Percentiles rank a stretch among this genome's conserved stretches.
Evolutionary conservation across 2,329 filamentous ascomycete species (phyloP).

Genomic region (Pseudogymnoascus sp.): DNA sequence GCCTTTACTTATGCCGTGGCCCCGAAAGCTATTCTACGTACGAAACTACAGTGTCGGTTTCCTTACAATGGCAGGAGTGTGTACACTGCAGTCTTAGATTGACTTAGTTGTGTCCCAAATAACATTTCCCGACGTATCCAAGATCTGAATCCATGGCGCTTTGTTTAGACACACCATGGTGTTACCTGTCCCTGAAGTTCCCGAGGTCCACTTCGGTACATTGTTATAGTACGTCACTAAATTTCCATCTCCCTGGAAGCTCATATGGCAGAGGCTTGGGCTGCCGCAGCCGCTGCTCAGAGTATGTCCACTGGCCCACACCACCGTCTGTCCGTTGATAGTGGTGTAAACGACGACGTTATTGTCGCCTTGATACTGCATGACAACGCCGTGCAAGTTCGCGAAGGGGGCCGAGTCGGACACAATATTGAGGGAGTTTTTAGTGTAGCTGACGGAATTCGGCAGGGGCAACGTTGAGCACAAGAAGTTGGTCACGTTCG

Average conservation of each 20-base stretch:
- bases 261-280: neutral
- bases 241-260: constrained; percentile 4
- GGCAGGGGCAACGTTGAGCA: constrained; percentile 21
- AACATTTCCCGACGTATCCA: too few species aligned
- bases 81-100: too few species aligned
- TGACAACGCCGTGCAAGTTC: constrained; percentile 18
- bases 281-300: constrained; percentile 2
- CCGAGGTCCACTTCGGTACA: too few species aligned
- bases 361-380: constrained; percentile 24
- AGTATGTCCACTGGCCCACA: neutral
- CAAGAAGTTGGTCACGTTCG: constrained; percentile 24
- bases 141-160: too few species aligned
- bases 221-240: too few species aligned
- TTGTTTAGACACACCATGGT: too few species aligned
- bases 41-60: too few species aligned
- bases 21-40: too few species aligned
- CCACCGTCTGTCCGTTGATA: constrained; percentile 3
- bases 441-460: constrained; percentile 14
- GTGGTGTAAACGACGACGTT: constrained; percentile 22
- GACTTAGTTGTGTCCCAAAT: too few species aligned
- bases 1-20: too few species aligned
- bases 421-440: constrained; percentile 18
- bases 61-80: too few species aligned
- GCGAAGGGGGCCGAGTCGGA: constrained; percentile 18
- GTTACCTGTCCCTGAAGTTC: too few species aligned